These are phyloP conservation scores for Digitaria exilis DNA, from an alignment of 202 grass and related monocot genomes.

Conservation along the genomic window DNA sequence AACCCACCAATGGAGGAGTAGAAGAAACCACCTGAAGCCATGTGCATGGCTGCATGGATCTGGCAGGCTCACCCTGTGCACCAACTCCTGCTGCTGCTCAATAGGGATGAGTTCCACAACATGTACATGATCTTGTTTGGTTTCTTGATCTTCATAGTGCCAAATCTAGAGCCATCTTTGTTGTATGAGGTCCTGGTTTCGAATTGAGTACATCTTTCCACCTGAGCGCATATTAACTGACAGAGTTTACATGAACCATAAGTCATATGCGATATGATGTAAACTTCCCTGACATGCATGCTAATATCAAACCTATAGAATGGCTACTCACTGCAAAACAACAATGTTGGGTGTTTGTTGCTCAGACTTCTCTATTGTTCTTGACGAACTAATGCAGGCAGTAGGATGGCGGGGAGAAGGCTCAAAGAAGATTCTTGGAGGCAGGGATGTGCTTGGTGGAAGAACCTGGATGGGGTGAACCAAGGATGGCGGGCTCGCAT, in stretches of 20 bases:
- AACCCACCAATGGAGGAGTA: conserved; percentile 25
- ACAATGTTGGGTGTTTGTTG: not conserved
- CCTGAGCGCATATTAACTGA: not conserved
- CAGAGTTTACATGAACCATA: not conserved
- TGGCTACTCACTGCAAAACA: conserved; percentile 1
- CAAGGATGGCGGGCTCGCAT: conserved; percentile 77
- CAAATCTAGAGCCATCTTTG: too few relatives aligned
- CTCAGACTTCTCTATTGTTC: not conserved
- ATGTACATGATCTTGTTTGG: conserved; percentile 44
- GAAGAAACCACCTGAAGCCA: conserved; percentile 51
- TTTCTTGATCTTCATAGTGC: not conserved
- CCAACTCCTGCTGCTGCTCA: conserved; percentile 72
- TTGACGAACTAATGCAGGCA: conserved; percentile 50
- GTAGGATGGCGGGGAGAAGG: conserved; percentile 90
- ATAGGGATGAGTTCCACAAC: conserved; percentile 85
- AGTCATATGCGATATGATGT: not conserved
- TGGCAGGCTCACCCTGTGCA: conserved; percentile 87
- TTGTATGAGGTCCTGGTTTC: not conserved
- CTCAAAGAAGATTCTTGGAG: conserved; percentile 73
- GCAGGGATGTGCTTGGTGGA: conserved; percentile 75
- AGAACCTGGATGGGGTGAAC: conserved; percentile 96
- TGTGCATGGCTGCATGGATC: conserved; percentile 96
- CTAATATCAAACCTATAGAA: not conserved
- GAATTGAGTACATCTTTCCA: conserved; percentile 1
- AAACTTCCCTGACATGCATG: not conserved